phyloP scores from a whole-genome alignment of 2,329 filamentous ascomycete genomes.

The Aschersonia sp. region DNA sequence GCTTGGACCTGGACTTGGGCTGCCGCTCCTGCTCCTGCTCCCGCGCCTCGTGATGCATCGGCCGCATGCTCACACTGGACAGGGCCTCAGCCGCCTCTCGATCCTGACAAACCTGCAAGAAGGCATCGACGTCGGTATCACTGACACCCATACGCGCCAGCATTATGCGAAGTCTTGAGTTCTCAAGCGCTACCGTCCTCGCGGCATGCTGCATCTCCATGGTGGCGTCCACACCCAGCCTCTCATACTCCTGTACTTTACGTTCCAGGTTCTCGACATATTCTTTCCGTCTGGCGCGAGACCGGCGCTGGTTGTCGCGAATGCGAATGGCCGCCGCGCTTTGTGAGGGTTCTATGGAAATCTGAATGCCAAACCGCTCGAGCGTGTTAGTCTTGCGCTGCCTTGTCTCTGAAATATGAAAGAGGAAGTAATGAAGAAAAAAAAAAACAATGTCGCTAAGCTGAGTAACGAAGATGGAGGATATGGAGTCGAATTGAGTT shows the following conservation, averaged over 20 bases:
- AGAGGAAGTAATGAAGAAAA: not conserved
- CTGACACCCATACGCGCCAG: conserved; percentile 24
- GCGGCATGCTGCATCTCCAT: conserved; percentile 39
- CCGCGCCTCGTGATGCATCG: conserved; percentile 2
- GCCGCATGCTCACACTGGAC: conserved; percentile 5
- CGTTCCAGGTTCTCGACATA: conserved; percentile 32
- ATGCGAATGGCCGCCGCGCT: conserved; percentile 23
- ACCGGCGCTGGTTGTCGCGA: conserved; percentile 39
- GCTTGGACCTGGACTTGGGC: not conserved
- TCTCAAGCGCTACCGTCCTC: conserved; percentile 32
- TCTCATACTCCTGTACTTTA: conserved; percentile 31
- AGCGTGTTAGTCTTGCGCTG: conserved; percentile 1
- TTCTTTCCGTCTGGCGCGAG: conserved; percentile 34
- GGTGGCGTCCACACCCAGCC: conserved; percentile 31
- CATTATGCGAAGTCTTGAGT: conserved; percentile 27
- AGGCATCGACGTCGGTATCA: conserved; percentile 23
- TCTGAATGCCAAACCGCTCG: conserved; percentile 1
- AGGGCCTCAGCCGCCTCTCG: conserved; percentile 14
- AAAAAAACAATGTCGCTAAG: not conserved
- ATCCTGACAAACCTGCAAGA: conserved; percentile 20
- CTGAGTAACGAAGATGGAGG: not conserved
- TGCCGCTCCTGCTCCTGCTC: not conserved
- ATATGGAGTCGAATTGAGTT: not conserved
- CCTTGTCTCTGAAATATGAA: not conserved
- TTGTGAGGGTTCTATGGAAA: conserved; percentile 7